Evolutionary conservation across 768 basidiomycete species (phyloP).

Genomic region (Dentipellis fragilis): DNA sequence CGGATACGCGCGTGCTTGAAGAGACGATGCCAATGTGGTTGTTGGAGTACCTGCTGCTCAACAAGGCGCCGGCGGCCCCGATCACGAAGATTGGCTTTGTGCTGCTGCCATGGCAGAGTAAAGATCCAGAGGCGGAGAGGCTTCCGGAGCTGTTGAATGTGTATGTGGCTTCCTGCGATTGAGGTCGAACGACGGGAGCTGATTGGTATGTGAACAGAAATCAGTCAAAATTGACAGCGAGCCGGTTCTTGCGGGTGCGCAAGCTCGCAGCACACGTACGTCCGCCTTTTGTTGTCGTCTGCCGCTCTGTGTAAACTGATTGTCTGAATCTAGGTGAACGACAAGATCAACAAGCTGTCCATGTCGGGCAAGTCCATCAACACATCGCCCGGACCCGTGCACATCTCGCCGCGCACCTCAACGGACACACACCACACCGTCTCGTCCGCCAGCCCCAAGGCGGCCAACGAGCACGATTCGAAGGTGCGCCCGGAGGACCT

Average conservation of each 20-base stretch:
- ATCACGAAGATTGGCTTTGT: slow-evolving; percentile 82
- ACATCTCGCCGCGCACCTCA: slow-evolving; percentile 1
- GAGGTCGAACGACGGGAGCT: neutral
- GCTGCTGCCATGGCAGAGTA: slow-evolving; percentile 63
- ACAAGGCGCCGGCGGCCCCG: slow-evolving; percentile 42
- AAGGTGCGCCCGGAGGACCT: slow-evolving; percentile 38
- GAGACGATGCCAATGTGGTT: slow-evolving; percentile 81
- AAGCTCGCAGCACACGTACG: slow-evolving; percentile 80
- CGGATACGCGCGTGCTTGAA: slow-evolving; percentile 52
- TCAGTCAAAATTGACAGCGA: slow-evolving; percentile 84
- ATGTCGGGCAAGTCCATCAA: slow-evolving; percentile 20
- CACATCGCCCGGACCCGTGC: slow-evolving; percentile 17
- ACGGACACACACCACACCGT: slow-evolving; percentile 11
- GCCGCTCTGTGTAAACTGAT: slow-evolving; percentile 3
- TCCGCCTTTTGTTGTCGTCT: slow-evolving; percentile 2
- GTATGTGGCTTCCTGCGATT: slow-evolving; percentile 37
- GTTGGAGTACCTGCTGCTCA: slow-evolving; percentile 72
- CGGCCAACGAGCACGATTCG: slow-evolving; percentile 21
- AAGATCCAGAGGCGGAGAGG: slow-evolving; percentile 45
- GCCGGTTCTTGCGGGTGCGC: slow-evolving; percentile 71
- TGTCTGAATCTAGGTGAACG: slow-evolving; percentile 51
- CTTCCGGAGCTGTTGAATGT: slow-evolving; percentile 79
- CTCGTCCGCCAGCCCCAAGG: slow-evolving; percentile 5
- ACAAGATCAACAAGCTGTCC: slow-evolving; percentile 61
- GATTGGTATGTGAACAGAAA: slow-evolving; percentile 28